A percentile compares a stretch with the other conserved stretches of the same genome.
Evolutionary conservation across 305 asterid genomes (phyloP).

Genomic region (Rubia occidens): DNA sequence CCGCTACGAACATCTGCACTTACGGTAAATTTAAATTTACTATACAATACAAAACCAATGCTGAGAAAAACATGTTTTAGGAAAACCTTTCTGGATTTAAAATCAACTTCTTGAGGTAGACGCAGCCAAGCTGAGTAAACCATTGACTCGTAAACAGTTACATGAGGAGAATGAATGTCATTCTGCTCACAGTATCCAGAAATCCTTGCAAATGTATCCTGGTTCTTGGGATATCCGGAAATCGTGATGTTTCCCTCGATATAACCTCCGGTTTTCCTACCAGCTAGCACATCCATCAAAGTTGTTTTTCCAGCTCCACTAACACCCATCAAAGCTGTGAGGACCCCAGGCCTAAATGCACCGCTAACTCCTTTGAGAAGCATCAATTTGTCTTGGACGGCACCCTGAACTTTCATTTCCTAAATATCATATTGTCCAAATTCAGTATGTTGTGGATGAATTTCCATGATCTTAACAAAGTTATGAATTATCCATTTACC

Average conservation of each 20-base stretch:
- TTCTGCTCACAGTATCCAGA: conserved; percentile 96
- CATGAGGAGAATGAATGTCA: conserved; percentile 90
- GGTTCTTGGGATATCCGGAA: conserved; percentile 80
- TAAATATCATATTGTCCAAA: conserved; percentile 1
- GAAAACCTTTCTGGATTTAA: conserved; percentile 47
- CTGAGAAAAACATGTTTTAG: background rate
- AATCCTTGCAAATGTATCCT: conserved; percentile 85
- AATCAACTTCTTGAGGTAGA: conserved; percentile 57
- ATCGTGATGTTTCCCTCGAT: conserved; percentile 57
- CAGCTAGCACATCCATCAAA: conserved; percentile 82
- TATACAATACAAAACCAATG: background rate
- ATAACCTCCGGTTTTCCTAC: conserved; percentile 86
- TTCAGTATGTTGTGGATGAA: background rate
- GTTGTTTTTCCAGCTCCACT: conserved; percentile 98
- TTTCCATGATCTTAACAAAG: background rate
- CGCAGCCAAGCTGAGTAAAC: conserved; percentile 88
- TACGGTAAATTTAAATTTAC: background rate
- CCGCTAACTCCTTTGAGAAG: conserved; percentile 88
- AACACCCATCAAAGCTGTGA: conserved; percentile 88
- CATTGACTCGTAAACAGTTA: conserved; percentile 72
- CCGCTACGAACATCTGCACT: conserved; percentile 66
- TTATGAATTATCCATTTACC: conserved; percentile 30
- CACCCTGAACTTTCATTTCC: conserved; percentile 75
- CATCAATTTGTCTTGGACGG: conserved; percentile 49
- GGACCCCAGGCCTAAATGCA: conserved; percentile 85